Percentiles rank a stretch among this genome's conserved stretches.
phyloP scores from a whole-genome alignment of 2,329 filamentous ascomycete genomes.

The Mycocentrospora acerina region DNA sequence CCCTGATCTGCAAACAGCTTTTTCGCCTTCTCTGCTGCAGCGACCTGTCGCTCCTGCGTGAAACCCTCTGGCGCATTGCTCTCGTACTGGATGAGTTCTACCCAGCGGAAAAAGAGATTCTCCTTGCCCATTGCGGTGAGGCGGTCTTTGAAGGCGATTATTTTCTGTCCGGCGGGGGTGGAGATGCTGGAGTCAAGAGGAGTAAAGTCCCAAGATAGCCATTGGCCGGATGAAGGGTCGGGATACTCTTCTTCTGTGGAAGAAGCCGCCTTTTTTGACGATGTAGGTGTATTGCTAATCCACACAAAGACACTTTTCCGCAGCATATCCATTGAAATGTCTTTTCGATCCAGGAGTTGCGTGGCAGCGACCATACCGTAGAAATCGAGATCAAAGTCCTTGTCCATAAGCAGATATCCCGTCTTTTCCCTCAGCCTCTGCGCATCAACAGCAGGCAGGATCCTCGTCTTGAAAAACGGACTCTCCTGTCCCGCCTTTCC shows the following conservation, averaged over 20 bases:
- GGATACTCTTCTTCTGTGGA: too few species aligned
- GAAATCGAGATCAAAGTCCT: slow-evolving; percentile 87
- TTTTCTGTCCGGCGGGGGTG: slow-evolving; percentile 68
- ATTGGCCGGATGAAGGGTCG: slow-evolving; percentile 56
- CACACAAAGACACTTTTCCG: slow-evolving; percentile 61
- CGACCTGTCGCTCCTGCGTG: slow-evolving; percentile 69
- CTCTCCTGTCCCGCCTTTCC: slow-evolving; percentile 55
- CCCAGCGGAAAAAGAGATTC: slow-evolving; percentile 86
- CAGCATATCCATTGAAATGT: slow-evolving; percentile 65
- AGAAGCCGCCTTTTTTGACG: too few species aligned
- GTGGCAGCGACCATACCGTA: slow-evolving; percentile 75
- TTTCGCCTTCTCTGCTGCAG: slow-evolving; percentile 72
- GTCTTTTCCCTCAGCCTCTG: slow-evolving; percentile 73
- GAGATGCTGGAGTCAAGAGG: slow-evolving; percentile 54
- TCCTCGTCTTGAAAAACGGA: slow-evolving; percentile 59
- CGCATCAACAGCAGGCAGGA: slow-evolving; percentile 69
- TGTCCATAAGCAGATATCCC: slow-evolving; percentile 82
- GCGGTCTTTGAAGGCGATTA: slow-evolving; percentile 77
- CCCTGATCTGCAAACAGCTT: slow-evolving; percentile 72
- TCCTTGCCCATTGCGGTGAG: slow-evolving; percentile 79
- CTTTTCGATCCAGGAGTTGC: slow-evolving; percentile 65
- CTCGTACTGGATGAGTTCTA: slow-evolving; percentile 89
- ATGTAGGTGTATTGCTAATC: slow-evolving; percentile 19
- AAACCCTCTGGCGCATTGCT: slow-evolving; percentile 78
- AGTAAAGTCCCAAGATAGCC: slow-evolving; percentile 68